Conservation (phyloP, 768 basidiomycete genomes). For the Podaxis sp. region DNA sequence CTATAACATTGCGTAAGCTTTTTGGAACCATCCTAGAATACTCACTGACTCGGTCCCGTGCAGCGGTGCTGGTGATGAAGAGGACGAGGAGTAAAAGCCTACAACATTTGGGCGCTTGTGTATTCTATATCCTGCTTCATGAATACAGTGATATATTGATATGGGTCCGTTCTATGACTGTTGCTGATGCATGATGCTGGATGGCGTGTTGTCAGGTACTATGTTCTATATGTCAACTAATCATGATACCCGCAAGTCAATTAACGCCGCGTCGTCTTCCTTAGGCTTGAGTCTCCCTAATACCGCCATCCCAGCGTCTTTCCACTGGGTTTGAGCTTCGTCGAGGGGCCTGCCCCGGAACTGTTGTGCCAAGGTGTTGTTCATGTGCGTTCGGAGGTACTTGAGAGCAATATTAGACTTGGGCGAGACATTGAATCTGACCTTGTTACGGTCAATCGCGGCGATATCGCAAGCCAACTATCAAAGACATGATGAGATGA, state of each 20-base stretch:
- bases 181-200: background rate
- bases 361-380: slow-evolving; percentile 57
- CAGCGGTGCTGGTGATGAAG: slow-evolving; percentile 36
- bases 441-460: slow-evolving; percentile 76
- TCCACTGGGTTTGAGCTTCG: slow-evolving; percentile 67
- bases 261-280: slow-evolving; percentile 24
- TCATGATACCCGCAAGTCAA: slow-evolving; percentile 16
- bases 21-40: background rate
- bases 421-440: slow-evolving; percentile 67
- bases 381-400: slow-evolving; percentile 65
- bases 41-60: slow-evolving; percentile 16
- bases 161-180: background rate
- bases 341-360: slow-evolving; percentile 63
- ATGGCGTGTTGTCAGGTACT: background rate
- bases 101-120: background rate
- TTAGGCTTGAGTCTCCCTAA: slow-evolving; percentile 53
- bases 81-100: slow-evolving; percentile 28
- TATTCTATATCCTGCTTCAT: background rate
- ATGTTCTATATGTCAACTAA: background rate
- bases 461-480: slow-evolving; percentile 74
- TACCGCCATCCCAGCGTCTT: slow-evolving; percentile 63
- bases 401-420: slow-evolving; percentile 82
- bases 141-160: background rate
- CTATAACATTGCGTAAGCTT: slow-evolving; percentile 86
- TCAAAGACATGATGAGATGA: background rate